Evolutionary conservation across 257 asterid genomes (phyloP).

Genomic region (Fraxinus pennsylvanica): DNA sequence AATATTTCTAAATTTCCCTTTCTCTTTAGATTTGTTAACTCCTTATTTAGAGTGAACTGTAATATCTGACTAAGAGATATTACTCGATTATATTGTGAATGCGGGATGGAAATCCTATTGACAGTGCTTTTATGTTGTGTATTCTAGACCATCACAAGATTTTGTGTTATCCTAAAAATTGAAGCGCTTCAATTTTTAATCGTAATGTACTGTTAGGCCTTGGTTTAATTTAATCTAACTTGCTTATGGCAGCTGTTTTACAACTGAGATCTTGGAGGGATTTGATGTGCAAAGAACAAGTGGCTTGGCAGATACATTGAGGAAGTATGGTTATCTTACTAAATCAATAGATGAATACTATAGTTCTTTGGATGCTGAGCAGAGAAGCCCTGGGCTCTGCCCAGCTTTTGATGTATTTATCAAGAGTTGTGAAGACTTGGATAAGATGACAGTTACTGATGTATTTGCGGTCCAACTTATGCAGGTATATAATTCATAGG

Average conservation of each 20-base stretch:
- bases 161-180: constrained; percentile 13
- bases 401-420: constrained; percentile 65
- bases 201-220: constrained; percentile 11
- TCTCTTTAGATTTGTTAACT: neutral
- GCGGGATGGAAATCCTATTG: constrained; percentile 12
- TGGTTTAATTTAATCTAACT: constrained; percentile 24
- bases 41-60: neutral
- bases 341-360: constrained; percentile 74
- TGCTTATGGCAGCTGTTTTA: constrained; percentile 75
- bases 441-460: constrained; percentile 83
- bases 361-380: constrained; percentile 53
- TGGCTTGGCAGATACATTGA: constrained; percentile 87
- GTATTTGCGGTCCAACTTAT: constrained; percentile 94
- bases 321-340: constrained; percentile 82
- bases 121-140: constrained; percentile 3
- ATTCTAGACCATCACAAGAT: neutral
- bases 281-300: constrained; percentile 90
- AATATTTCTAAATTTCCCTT: constrained; percentile 13
- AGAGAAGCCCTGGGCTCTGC: constrained; percentile 47
- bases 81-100: constrained; percentile 6
- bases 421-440: constrained; percentile 75
- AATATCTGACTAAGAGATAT: constrained; percentile 12
- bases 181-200: constrained; percentile 17
- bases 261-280: constrained; percentile 97
- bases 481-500: constrained; percentile 63